phyloP scores from a whole-genome alignment of 1,284 basidiomycete species.

The Pterulicium gracile region DNA sequence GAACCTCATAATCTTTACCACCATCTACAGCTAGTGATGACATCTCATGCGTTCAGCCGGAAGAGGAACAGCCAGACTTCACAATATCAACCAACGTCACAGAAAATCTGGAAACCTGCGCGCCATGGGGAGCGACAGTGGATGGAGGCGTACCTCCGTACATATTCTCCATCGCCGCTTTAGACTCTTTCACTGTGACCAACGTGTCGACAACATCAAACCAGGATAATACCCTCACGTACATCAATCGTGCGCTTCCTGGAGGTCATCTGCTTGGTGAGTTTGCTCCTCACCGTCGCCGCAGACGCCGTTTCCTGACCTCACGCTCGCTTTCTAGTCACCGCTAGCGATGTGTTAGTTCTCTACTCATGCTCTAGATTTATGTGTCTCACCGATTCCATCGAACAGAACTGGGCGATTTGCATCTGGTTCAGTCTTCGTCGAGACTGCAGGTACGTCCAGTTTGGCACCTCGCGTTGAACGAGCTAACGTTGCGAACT shows the following conservation, averaged over 20 bases:
- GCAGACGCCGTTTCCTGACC: background rate
- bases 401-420: no score
- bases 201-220: background rate
- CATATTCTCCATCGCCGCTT: background rate
- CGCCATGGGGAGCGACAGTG: background rate
- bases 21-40: background rate
- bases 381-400: no score
- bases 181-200: background rate
- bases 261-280: background rate
- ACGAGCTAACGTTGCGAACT: no score
- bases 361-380: no score
- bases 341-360: background rate
- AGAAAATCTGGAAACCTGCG: background rate
- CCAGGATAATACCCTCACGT: background rate
- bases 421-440: no score
- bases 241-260: background rate
- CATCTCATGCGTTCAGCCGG: background rate
- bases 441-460: no score
- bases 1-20: background rate
- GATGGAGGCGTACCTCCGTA: background rate
- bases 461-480: no score
- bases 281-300: background rate
- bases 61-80: background rate
- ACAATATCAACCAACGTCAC: background rate
- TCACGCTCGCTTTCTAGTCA: background rate